Base-by-base conservation (phyloP, 495 filamentous ascomycete genomes). In the Hypoxylon rickii region DNA sequence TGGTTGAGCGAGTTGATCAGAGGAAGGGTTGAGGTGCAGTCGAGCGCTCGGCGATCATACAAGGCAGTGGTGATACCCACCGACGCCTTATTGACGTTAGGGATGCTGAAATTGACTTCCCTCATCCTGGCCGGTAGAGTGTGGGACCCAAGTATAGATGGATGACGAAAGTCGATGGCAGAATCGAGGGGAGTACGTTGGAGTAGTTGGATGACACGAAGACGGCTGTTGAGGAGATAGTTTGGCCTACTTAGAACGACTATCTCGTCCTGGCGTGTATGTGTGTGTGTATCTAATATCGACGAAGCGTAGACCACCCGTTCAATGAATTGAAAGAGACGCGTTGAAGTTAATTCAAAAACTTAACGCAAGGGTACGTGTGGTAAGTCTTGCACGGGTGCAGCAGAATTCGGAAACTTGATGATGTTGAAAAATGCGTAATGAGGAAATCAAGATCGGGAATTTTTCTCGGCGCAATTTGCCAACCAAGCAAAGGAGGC, bases 41-140 rank as follows among this genome's bases (percentile, higher is more conserved):
- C 94, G 61, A 98, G 86, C 48, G 94, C 94, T 70, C 94, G 86
- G 55, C 94, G 89, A 72, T 98, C 94, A 71, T 98, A 98, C 55
- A 98, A 84, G 69, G 93, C 95, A 38, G 94, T 97, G 58, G 94
- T 97, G 78, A 98, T 98, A 64, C 94, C 93, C 70, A 98, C 94
- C 50, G 94, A 96, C 61, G 94, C 94, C 86, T 97, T 98, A 78
- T 98, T 98, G 82, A 95, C 92, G 83, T 94, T 96, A 29, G 94
- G 94, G 69, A 98, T 97, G 76, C 94, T 97, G 76, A 97, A 98
- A 73, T 98, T 98, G 78, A 96, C 91, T 84, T 98, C 94, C 74
- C 94, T 89, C 94, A 98, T 97, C 60, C 73, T 84, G 78, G 55
- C 12, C 53, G 51, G 24, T 61, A 26, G n/a, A n/a, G n/a, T n/a